Evolutionary conservation across 179 eudicot genomes (phyloP), one percentile per base, ranked within the genome.

Genomic region (Dionaea muscipula): DNA sequence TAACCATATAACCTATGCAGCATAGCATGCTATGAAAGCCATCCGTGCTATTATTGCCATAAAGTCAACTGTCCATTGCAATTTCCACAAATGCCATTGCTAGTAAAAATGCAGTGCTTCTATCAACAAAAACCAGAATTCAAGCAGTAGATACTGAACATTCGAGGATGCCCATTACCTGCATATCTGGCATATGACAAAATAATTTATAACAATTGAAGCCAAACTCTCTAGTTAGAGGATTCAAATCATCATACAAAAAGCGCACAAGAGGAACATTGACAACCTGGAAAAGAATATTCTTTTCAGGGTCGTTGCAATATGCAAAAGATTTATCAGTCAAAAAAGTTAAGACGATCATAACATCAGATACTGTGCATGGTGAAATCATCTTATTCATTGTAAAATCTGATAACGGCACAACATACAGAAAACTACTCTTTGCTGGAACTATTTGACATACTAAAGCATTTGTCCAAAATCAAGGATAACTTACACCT

Each of bases 401-500:
- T 18, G 6, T 17, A 9, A 17, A 2, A 43, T 18, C 20, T 16
- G 20, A n/a, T 18, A 43, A 43, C 7, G 9, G 5, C 18, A n/a
- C 5, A 5, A 4, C 18, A n/a, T 12, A 39, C 18, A 39, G 13
- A 0, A 12, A 39, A 15, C n/a, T 15, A 39, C 4, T 15, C 12
- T 17, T 24, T 17, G 36, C 20, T 14, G 24, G 11, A 43, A 43
- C 20, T 27, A 18, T 21, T 41, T 26, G 47, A 7, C 12, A 33
- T 23, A 59, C 13, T 19, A 51, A 28, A 51, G 20, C 23, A 43
- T 55, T 45, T 53, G 61, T 36, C 66, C 43, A 57, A 47, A 63
- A 63, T 54, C 61, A 58, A 61, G 84, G 68, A 76, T 60, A 64
- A 90, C 97, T 84, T 90, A 90, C 97, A 84, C 91, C 73, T 82